Base-by-base conservation (phyloP, 768 basidiomycete species). In the Pleurotus ostreatus region DNA sequence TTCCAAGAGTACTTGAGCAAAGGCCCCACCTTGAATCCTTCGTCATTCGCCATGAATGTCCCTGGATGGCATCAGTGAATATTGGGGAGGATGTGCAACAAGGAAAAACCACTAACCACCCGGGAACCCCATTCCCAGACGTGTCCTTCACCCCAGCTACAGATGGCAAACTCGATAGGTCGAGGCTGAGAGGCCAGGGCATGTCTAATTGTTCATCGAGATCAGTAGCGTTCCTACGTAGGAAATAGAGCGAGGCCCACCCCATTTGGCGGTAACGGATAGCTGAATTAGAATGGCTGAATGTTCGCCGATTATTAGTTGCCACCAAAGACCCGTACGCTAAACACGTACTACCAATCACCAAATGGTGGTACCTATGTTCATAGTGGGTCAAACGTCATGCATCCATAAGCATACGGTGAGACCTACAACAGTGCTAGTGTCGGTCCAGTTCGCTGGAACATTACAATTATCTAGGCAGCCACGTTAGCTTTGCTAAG, bases 121-220 rank as follows among this genome's bases (percentile, higher is more conserved):
- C 74, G 72, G 12, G 78, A 74, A n/a, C 82, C 82, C 82, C 81
- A 84, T 8, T 72, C 68, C 81, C 81, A 83, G 9, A 82, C 81
- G 54, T 81, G 66, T 2, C 76, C 78, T 12, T 62, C 56, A n/a
- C 81, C 81, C 82, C 82, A 84, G 46, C 78, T 78, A 62, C 82
- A 84, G 15, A 84, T 65, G 38, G 68, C 71, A 61, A 71, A 80
- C 47, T 82, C 75, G 22, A 84, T 71, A 0, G 81, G 80, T 8
- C 71, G 71, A 4, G 74, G 62, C 52, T 76, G 74, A 5, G 66
- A 63, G 4, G 74, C 75, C 6, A 83, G 68, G 8, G 80, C 81
- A 13, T 71, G 75, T 25, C 51, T 52, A n/a, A 25, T 2, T 2
- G 30, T 34, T 34, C 30, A 34, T 34, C 9, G 30, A 34, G 30